Base-by-base conservation (phyloP, 768 basidiomycete species). In the Mycena metata region DNA sequence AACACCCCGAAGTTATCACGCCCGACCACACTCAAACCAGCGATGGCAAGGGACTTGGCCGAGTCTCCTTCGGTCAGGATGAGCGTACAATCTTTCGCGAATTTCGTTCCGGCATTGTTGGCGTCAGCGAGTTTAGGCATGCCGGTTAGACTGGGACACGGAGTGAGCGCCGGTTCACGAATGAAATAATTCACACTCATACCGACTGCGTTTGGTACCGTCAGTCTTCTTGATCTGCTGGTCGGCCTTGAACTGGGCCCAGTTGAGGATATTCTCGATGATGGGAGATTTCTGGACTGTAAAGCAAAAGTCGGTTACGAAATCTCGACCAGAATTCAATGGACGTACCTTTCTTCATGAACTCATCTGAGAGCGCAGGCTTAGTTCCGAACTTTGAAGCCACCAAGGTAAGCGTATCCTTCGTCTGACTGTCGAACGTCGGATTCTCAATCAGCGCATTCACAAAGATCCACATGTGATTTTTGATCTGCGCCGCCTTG, bases 1-100 rank as follows among this genome's bases (percentile, higher is more conserved):
- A 99, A 99, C 43, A 99, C 98, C 47, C 98, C 98, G 69, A 95
- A 99, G 76, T 96, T 89, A 79, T 99, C 96, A 67, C 98, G 91
- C 6, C 98, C 98, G 64, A 98, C 96, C 33, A 98, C 96, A 63
- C 90, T 89, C 39, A 99, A 88, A 55, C 98, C 98, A 52, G 96
- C 96, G 30, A 99, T 91, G 12, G 98, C 98, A 43, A 99, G 86
- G 8, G 96, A 91, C 78, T 98, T 98, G 84, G 98, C 98, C 24
- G 98, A 99, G 82, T 99, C 97, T 85, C 98, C 98, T 88, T 99
- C 98, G 0, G 98, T 99, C 5, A 99, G 83, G 66, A 99, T 99
- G 60, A 99, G 88, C 1, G 98, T 99, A 74, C 98, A 99, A 50
- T 91, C 85, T 52, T 87, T 85, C 8, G 89, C 96, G 47, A 90